These are phyloP conservation scores for Lactuca saligna DNA, from an alignment of 129 eudicot species.

Conservation along the genomic window DNA sequence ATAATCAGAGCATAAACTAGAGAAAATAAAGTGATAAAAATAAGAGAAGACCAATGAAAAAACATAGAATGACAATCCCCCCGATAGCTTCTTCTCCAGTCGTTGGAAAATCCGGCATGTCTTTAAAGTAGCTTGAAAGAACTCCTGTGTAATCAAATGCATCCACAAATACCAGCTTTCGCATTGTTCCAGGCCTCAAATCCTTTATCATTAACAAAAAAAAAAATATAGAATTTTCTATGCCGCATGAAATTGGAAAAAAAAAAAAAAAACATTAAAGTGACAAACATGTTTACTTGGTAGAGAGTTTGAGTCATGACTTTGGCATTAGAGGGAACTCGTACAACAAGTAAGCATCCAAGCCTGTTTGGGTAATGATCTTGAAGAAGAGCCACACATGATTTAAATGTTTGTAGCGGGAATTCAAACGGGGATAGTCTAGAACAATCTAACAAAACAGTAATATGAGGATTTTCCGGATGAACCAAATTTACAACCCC, in stretches of 20 bases:
- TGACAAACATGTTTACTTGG: slow-evolving; percentile 40
- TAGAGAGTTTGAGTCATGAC: slow-evolving; percentile 57
- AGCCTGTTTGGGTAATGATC: slow-evolving; percentile 82
- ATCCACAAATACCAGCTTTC: slow-evolving; percentile 47
- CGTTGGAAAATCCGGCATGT: slow-evolving; percentile 50
- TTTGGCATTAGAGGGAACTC: slow-evolving; percentile 59
- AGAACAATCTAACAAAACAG: slow-evolving; percentile 72
- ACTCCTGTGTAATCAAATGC: slow-evolving; percentile 37
- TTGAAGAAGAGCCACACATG: slow-evolving; percentile 65
- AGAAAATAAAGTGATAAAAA: slow-evolving; percentile 21
- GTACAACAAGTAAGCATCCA: slow-evolving; percentile 55
- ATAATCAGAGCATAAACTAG: slow-evolving; percentile 11
- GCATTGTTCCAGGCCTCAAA: slow-evolving; percentile 54
- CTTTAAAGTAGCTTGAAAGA: slow-evolving; percentile 41
- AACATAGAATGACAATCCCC: slow-evolving; percentile 29
- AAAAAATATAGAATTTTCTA: neutral
- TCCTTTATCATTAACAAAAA: slow-evolving; percentile 40
- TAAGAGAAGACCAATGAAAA: slow-evolving; percentile 18
- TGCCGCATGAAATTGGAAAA: no score
- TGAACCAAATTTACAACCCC: slow-evolving; percentile 58
- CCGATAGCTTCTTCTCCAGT: slow-evolving; percentile 44
- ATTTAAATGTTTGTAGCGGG: slow-evolving; percentile 63
- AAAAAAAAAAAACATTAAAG: no score
- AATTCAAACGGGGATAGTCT: slow-evolving; percentile 71
- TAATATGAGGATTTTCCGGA: slow-evolving; percentile 52